Percentiles rank a stretch among this genome's conserved stretches.
Evolutionary conservation across 768 basidiomycete genomes (phyloP).

Genomic region (Calvatia gigantea): DNA sequence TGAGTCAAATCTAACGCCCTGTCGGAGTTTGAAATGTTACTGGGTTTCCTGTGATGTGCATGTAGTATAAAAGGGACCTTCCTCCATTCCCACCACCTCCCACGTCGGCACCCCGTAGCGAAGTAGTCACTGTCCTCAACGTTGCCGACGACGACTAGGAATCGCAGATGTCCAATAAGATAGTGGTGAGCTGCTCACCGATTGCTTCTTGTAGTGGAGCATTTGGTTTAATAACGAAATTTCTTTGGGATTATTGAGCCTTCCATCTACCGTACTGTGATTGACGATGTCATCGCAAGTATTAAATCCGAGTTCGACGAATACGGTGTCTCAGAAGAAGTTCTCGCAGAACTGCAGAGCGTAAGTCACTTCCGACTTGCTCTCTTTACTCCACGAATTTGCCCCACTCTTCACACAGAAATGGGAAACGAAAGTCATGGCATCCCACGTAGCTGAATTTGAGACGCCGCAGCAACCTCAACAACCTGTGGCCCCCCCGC

Average conservation of each 20-base stretch:
- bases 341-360: slow-evolving; percentile 83
- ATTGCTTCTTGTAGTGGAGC: slow-evolving; percentile 54
- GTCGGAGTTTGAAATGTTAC: slow-evolving; percentile 46
- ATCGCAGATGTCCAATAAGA: slow-evolving; percentile 88
- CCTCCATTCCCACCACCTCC: slow-evolving; percentile 38
- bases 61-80: slow-evolving; percentile 47
- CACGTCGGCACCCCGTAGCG: slow-evolving; percentile 33
- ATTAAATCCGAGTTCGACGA: slow-evolving; percentile 97
- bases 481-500: slow-evolving; percentile 36
- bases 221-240: slow-evolving; percentile 46
- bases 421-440: slow-evolving; percentile 95
- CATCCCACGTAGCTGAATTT: slow-evolving; percentile 95
- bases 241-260: slow-evolving; percentile 62
- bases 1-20: slow-evolving; percentile 17
- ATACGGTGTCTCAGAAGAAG: slow-evolving; percentile 89
- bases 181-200: slow-evolving; percentile 90
- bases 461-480: slow-evolving; percentile 45
- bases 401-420: slow-evolving; percentile 49
- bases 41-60: slow-evolving; percentile 37
- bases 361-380: slow-evolving; percentile 49
- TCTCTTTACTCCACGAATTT: slow-evolving; percentile 11
- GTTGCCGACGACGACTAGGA: slow-evolving; percentile 27
- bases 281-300: slow-evolving; percentile 89
- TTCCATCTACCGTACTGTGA: slow-evolving; percentile 85
- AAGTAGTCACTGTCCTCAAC: slow-evolving; percentile 32